Evolutionary conservation across 148 eudicot genomes (phyloP).

Genomic region (Vaccinium vitisidaea): DNA sequence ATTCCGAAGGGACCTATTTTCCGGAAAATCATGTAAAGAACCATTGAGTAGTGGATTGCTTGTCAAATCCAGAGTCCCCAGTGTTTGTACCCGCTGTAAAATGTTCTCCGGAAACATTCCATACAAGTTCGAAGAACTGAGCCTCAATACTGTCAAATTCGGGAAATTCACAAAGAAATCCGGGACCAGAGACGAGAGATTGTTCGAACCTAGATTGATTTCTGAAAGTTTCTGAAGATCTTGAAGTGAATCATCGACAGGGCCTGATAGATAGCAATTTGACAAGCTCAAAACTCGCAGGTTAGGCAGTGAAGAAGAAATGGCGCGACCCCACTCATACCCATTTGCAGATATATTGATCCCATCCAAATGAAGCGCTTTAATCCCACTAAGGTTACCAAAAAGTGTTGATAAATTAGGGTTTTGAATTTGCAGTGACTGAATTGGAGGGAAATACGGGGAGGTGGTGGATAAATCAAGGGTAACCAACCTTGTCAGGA

Average conservation of each 20-base stretch:
- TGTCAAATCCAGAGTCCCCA: constrained; percentile 17
- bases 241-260: constrained; percentile 7
- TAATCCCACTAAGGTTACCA: constrained; percentile 6
- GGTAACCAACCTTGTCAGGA: constrained; percentile 16
- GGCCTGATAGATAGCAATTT: constrained; percentile 18
- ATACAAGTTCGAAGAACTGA: background rate
- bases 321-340: constrained; percentile 5
- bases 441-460: background rate
- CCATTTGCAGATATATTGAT: constrained; percentile 15
- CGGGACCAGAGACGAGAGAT: constrained; percentile 10
- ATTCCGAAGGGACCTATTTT: constrained; percentile 18
- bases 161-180: background rate
- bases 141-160: background rate
- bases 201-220: constrained; percentile 9
- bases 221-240: background rate
- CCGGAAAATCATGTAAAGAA: constrained; percentile 21
- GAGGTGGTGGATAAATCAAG: constrained; percentile 27
- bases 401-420: background rate
- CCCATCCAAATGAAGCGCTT: constrained; percentile 16
- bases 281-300: constrained; percentile 21
- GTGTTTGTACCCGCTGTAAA: background rate
- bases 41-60: constrained; percentile 24
- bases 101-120: constrained; percentile 2
- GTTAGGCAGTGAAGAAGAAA: constrained; percentile 19
- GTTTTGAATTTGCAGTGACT: background rate